These are phyloP conservation scores for Pseudogymnoascus verrucosus DNA, from an alignment of 2,329 filamentous ascomycete genomes.

Conservation along the genomic window DNA sequence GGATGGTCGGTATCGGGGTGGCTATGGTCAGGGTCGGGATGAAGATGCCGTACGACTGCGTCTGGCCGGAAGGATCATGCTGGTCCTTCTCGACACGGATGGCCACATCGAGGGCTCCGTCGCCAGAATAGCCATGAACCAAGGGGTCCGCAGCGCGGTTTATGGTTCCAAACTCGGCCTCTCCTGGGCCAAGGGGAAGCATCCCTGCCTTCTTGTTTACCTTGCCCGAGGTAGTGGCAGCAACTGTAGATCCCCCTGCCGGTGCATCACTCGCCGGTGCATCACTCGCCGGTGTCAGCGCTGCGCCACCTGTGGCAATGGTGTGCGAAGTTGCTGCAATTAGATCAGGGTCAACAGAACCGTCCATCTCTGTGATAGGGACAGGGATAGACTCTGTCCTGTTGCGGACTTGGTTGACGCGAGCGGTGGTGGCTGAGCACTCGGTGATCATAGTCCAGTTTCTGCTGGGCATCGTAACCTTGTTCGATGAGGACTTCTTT, in stretches of 20 bases:
- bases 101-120: constrained; percentile 67
- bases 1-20: neutral
- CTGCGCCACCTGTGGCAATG: neutral
- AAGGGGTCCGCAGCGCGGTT: constrained; percentile 62
- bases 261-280: neutral
- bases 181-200: constrained; percentile 64
- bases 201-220: constrained; percentile 55
- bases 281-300: neutral
- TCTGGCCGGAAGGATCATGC: constrained; percentile 70
- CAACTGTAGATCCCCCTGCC: neutral
- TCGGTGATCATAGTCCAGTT: constrained; percentile 91
- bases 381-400: neutral
- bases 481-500: constrained; percentile 70
- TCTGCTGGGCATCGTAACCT: constrained; percentile 82
- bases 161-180: constrained; percentile 66
- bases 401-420: constrained; percentile 18
- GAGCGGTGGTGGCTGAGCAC: constrained; percentile 59
- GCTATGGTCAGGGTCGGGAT: constrained; percentile 47
- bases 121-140: constrained; percentile 44
- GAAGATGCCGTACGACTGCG: constrained; percentile 73
- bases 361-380: neutral
- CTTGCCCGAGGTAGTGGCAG: constrained; percentile 33
- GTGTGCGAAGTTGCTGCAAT: constrained; percentile 52
- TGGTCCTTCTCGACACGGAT: constrained; percentile 85
- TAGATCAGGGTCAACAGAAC: neutral